These are phyloP conservation scores for Aspergillus glaucus DNA, from an alignment of 2,329 filamentous ascomycete species.

Conservation along the genomic window DNA sequence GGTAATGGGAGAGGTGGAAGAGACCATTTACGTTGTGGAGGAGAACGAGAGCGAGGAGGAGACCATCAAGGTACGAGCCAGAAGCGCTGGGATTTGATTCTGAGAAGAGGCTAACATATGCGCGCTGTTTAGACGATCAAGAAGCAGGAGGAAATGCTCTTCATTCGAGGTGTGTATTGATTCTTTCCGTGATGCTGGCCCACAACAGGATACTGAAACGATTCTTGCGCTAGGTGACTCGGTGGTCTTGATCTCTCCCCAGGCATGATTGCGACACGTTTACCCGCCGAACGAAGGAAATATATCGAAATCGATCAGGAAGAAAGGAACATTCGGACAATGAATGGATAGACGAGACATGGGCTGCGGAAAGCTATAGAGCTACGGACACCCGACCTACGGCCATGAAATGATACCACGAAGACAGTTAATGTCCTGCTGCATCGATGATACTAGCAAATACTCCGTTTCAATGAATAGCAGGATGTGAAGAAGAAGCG, in stretches of 20 bases:
- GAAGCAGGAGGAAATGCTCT: constrained; percentile 98
- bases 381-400: background rate
- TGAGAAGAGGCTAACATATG: background rate
- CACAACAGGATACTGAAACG: constrained; percentile 14
- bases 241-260: constrained; percentile 65
- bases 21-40: constrained; percentile 91
- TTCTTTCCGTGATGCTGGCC: constrained; percentile 8
- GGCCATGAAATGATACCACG: background rate
- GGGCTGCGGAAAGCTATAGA: background rate
- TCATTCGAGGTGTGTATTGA: constrained; percentile 71
- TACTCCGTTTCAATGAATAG: background rate
- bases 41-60: constrained; percentile 75
- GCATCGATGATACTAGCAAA: background rate
- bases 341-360: background rate
- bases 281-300: constrained; percentile 1
- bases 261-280: constrained; percentile 33
- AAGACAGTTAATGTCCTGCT: background rate
- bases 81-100: constrained; percentile 1
- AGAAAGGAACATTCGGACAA: background rate
- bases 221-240: constrained; percentile 55
- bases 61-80: constrained; percentile 57
- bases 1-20: constrained; percentile 90
- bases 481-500: background rate
- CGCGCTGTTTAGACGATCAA: constrained; percentile 64
- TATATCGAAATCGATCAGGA: background rate